A percentile compares a stretch with the other conserved stretches of the same genome.
These are phyloP conservation scores for Tilletia setariae DNA, from an alignment of 1,284 basidiomycete genomes.

Conservation along the genomic window DNA sequence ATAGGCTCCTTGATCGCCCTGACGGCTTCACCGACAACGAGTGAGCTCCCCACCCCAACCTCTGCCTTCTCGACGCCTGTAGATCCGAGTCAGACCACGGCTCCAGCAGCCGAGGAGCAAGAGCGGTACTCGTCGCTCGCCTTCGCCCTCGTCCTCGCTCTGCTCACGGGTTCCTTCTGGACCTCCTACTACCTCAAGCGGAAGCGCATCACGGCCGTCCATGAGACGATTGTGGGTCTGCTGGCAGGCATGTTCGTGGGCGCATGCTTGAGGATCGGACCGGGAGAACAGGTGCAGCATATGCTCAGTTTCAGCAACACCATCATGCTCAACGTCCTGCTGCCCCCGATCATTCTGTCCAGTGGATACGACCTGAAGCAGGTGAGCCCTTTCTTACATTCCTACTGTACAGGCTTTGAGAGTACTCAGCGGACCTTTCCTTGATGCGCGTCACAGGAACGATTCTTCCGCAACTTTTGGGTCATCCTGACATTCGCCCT, in stretches of 20 bases:
- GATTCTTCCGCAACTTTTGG: constrained; percentile 74
- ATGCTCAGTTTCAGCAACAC: constrained; percentile 98
- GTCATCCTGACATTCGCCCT: constrained; percentile 90
- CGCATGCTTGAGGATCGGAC: constrained; percentile 79
- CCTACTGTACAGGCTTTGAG: not conserved
- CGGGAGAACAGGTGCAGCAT: constrained; percentile 88
- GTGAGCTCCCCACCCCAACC: not conserved
- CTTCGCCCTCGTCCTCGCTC: constrained; percentile 71
- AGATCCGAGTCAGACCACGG: constrained; percentile 17
- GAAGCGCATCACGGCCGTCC: constrained; percentile 88
- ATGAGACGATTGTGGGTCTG: constrained; percentile 94
- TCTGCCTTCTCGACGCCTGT: constrained; percentile 10
- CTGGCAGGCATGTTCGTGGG: constrained; percentile 93
- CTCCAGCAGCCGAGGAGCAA: constrained; percentile 46
- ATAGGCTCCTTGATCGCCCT: not conserved
- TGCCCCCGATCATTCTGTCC: constrained; percentile 96
- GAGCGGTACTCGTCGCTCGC: constrained; percentile 52
- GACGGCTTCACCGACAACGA: not conserved
- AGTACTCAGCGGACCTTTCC: not conserved
- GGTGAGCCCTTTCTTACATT: constrained; percentile 58
- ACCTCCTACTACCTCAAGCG: constrained; percentile 98
- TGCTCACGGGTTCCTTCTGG: constrained; percentile 89
- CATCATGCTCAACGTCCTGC: constrained; percentile 92
- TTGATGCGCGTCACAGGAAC: constrained; percentile 65
- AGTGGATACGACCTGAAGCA: constrained; percentile 97